Conservation (phyloP, 805 yeast genomes). For the Saccharomycopsis sp. region DNA sequence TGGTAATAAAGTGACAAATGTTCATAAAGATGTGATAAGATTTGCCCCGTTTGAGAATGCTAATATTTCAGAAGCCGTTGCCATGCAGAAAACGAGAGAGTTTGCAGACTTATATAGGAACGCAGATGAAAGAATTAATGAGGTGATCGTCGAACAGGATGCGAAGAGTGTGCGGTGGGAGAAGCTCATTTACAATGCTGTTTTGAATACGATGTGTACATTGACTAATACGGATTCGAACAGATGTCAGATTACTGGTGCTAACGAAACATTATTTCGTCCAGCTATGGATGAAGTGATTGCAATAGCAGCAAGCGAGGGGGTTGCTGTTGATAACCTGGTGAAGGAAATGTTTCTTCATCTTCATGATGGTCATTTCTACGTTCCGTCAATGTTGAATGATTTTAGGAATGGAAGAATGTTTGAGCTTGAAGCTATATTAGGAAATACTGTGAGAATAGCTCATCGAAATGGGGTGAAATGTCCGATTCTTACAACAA, state of each 20-base stretch:
- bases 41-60: slow-evolving; percentile 45
- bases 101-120: slow-evolving; percentile 36
- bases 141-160: slow-evolving; percentile 34
- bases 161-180: slow-evolving; percentile 51
- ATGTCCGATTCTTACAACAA: too few species aligned
- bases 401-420: slow-evolving; percentile 58
- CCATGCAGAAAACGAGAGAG: slow-evolving; percentile 30
- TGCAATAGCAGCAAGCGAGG: slow-evolving; percentile 61
- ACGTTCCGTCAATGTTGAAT: slow-evolving; percentile 65
- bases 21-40: slow-evolving; percentile 40
- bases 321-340: slow-evolving; percentile 42
- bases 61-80: slow-evolving; percentile 28
- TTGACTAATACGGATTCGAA: slow-evolving; percentile 54
- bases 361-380: slow-evolving; percentile 47
- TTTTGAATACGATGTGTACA: slow-evolving; percentile 55
- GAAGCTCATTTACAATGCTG: slow-evolving; percentile 61
- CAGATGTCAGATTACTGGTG: slow-evolving; percentile 39
- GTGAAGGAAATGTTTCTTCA: slow-evolving; percentile 38
- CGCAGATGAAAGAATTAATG: too few species aligned
- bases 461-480: too few species aligned
- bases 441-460: too few species aligned
- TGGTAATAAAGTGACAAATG: slow-evolving; percentile 42
- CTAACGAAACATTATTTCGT: slow-evolving; percentile 31
- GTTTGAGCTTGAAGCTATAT: slow-evolving; percentile 65
- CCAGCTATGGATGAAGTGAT: slow-evolving; percentile 65